Evolutionary conservation across 1,284 basidiomycete species (phyloP), one percentile per base, ranked within the genome.

Genomic region (Hemileia vastatrix): DNA sequence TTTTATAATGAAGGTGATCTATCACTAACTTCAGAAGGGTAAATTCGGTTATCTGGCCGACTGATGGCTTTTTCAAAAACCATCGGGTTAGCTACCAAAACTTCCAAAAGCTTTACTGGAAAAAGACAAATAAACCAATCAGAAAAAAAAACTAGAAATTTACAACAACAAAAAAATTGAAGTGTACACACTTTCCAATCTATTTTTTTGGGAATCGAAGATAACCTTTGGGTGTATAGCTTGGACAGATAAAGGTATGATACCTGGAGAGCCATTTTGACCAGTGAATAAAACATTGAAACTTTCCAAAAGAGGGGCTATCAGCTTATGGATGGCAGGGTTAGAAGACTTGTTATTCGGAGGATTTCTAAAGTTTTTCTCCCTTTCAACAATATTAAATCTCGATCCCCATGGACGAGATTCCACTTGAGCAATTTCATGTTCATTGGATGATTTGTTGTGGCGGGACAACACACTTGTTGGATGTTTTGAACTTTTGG

Each of bases 241-340:
- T 68, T 85, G 82, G 5, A 97, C 75, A 6, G 83, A 90, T 13
- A 91, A 79, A 63, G 85, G 85, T 9, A 99, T 77, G 9, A 98
- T 77, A 0, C 95, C 95, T 23, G 81, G 81, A 2, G 86, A 87
- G 57, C 89, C 84, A 6, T 84, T 83, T 67, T 88, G 85, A 4
- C 86, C 86, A 51, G 63, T 53, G 73, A 95, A 90, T 32, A 99
- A 82, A 9, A 91, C 86, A 76, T 98, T 95, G 81, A 99, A 98
- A 48, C 89, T 92, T 77, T 97, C 88, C 67, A 98, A 84, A 75
- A 96, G 93, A 8, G 95, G 95, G 31, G 84, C 81, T 61, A 96
- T 89, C 70, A 98, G 90, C 77, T 95, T 90, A 70, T 94, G 90
- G 62, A 98, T 81, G 62, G 90, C 88, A 15, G 85, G 84, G 63